Conservation (phyloP, 1,139 yeast genomes). For the Geotrichum europaeum region DNA sequence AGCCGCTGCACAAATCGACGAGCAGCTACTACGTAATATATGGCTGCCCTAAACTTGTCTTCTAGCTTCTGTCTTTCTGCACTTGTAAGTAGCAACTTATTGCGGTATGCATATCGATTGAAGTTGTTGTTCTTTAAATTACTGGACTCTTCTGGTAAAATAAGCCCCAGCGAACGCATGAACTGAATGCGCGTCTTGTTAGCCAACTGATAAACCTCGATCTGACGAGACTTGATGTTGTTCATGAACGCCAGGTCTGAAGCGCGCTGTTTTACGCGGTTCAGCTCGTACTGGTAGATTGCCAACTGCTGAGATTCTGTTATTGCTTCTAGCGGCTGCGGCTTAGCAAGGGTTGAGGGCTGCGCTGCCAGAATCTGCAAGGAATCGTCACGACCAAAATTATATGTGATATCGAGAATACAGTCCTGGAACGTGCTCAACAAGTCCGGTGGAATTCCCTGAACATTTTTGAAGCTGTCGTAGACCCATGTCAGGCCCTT, state of each 20-base stretch:
- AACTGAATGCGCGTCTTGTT: conserved; percentile 11
- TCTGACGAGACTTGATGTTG: conserved; percentile 5
- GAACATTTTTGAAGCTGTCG: conserved; percentile 6
- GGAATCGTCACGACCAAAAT: not conserved
- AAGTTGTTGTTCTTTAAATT: not conserved
- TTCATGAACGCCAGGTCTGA: conserved; percentile 7
- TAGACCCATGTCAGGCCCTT: conserved; percentile 8
- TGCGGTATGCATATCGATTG: not conserved
- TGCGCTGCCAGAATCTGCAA: not conserved
- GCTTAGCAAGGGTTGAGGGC: not conserved
- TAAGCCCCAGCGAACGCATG: conserved; percentile 6
- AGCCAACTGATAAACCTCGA: conserved; percentile 5
- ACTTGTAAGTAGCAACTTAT: not conserved
- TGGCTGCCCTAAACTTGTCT: conserved; percentile 4
- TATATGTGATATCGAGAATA: not conserved
- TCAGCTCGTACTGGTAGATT: conserved; percentile 11
- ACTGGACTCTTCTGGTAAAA: not conserved
- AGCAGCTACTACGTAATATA: conserved; percentile 11
- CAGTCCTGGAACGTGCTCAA: conserved; percentile 11
- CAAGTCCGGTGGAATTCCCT: conserved; percentile 2
- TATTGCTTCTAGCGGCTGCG: conserved; percentile 3
- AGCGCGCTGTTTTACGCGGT: conserved; percentile 5
- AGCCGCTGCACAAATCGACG: conserved; percentile 3
- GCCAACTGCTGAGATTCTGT: conserved; percentile 12
- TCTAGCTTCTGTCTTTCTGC: not conserved